These are phyloP conservation scores for Sutorius australiensis DNA, from an alignment of 768 basidiomycete species.

Conservation along the genomic window DNA sequence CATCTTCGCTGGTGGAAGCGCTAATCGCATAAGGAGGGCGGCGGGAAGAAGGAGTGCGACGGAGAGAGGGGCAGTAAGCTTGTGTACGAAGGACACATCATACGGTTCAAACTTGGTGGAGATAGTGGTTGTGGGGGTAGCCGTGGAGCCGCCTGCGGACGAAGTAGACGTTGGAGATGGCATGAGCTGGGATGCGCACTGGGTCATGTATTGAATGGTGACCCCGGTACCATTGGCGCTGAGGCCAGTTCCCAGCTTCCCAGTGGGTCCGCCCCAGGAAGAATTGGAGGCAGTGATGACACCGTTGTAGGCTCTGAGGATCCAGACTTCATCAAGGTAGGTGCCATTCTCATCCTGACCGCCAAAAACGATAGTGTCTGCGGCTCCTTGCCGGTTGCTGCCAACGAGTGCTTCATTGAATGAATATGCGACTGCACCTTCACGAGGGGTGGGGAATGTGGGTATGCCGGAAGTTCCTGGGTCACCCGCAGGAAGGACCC, in stretches of 20 bases:
- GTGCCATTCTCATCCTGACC: slow-evolving; percentile 64
- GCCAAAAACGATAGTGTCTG: slow-evolving; percentile 78
- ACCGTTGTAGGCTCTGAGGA: slow-evolving; percentile 70
- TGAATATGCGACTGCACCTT: slow-evolving; percentile 66
- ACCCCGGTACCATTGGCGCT: slow-evolving; percentile 70
- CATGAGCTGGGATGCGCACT: slow-evolving; percentile 49
- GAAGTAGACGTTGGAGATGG: slow-evolving; percentile 24
- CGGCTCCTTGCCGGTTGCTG: slow-evolving; percentile 38
- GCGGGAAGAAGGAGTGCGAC: slow-evolving; percentile 42
- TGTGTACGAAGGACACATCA: slow-evolving; percentile 45
- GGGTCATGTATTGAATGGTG: slow-evolving; percentile 50
- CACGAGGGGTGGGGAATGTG: slow-evolving; percentile 61
- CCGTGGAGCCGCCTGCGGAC: slow-evolving; percentile 11
- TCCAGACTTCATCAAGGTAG: slow-evolving; percentile 73
- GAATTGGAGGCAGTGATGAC: slow-evolving; percentile 50
- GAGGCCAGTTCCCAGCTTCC: slow-evolving; percentile 57
- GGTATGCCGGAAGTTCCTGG: slow-evolving; percentile 44
- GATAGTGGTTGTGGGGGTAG: slow-evolving; percentile 15
- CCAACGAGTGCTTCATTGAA: slow-evolving; percentile 56
- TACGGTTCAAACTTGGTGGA: slow-evolving; percentile 30
- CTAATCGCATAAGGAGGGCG: slow-evolving; percentile 40
- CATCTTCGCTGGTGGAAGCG: slow-evolving; percentile 34
- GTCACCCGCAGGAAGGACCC: slow-evolving; percentile 73
- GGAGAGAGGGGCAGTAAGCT: slow-evolving; percentile 46
- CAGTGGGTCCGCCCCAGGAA: slow-evolving; percentile 66